Evolutionary conservation across 768 basidiomycete genomes (phyloP), one percentile per base, ranked within the genome.

Genomic region (Suillus occidentalis): DNA sequence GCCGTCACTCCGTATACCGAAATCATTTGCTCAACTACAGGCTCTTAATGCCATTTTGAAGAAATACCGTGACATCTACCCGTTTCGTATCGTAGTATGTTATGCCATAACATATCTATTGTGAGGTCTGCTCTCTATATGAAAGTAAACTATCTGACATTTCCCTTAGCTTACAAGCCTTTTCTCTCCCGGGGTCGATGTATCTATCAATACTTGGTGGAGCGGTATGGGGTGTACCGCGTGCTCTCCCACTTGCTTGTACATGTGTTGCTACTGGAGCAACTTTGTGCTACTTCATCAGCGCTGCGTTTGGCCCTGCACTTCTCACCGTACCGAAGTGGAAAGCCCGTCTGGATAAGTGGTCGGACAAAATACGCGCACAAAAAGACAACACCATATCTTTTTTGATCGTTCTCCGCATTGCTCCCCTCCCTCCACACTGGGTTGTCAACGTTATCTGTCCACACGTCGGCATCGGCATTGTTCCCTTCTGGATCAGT

Each of bases 181-280:
- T 98, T 78, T 96, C 95, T 8, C 84, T 98, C 16, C 96, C 97
- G 0, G 96, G 96, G 1, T 97, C 95, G 50, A 97, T 99, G 95
- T 99, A 99, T 74, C 86, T 99, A 57, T 95, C 95, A 61, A 97
- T 99, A 71, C 87, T 98, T 14, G 95, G 92, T 22, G 97, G 97
- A 40, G 97, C 97, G 0, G 91, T 97, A 4, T 99, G 95, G 89
- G 96, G 96, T 45, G 89, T 97, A 36, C 78, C 92, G 3, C 79
- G 88, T 13, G 96, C 96, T 0, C 83, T 98, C 6, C 90, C 92
- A 6, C 84, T 99, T n/a, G 91, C 91, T 12, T 98, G 96, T 71
- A 85, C 89, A 68, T 97, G 94, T 75, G 92, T 98, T 62, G 94
- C 95, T 16, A 85, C 89, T 0, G 97, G 97, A 42, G 95, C 95